Evolutionary conservation across 1,139 yeast genomes (phyloP).

Genomic region (Kodamaea ohmeri): DNA sequence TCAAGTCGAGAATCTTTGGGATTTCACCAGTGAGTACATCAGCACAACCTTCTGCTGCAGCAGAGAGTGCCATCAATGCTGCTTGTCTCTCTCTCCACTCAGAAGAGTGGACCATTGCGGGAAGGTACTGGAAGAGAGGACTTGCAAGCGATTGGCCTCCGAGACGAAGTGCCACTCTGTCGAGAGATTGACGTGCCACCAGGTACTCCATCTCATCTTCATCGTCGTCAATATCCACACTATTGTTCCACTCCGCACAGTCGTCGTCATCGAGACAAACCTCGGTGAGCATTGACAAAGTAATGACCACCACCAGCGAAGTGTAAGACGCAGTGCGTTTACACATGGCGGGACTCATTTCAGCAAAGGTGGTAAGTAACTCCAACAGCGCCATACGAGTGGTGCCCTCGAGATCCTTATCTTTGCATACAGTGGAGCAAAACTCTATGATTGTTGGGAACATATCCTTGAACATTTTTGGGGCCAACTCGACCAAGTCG

Average conservation of each 20-base stretch:
- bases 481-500: slow-evolving; percentile 89
- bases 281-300: slow-evolving; percentile 86
- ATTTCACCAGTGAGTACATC: slow-evolving; percentile 83
- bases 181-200: slow-evolving; percentile 91
- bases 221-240: slow-evolving; percentile 72
- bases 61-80: slow-evolving; percentile 92
- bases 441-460: slow-evolving; percentile 83
- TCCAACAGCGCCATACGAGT: slow-evolving; percentile 88
- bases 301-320: slow-evolving; percentile 65
- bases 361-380: slow-evolving; percentile 83
- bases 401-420: slow-evolving; percentile 71
- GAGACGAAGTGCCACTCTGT: slow-evolving; percentile 78
- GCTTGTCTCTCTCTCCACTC: slow-evolving; percentile 97
- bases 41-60: slow-evolving; percentile 96
- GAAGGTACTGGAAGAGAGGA: slow-evolving; percentile 82
- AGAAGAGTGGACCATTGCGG: slow-evolving; percentile 70
- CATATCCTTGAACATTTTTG: slow-evolving; percentile 89
- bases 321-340: slow-evolving; percentile 74
- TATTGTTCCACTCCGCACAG: slow-evolving; percentile 83
- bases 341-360: slow-evolving; percentile 95
- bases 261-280: slow-evolving; percentile 87
- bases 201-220: slow-evolving; percentile 86
- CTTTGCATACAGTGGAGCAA: slow-evolving; percentile 76
- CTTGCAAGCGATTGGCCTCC: slow-evolving; percentile 83
- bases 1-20: slow-evolving; percentile 76